Percentiles rank a stretch among this genome's conserved stretches.
Conservation (phyloP, 805 yeast species). For the Teunomyces gatunensis region DNA sequence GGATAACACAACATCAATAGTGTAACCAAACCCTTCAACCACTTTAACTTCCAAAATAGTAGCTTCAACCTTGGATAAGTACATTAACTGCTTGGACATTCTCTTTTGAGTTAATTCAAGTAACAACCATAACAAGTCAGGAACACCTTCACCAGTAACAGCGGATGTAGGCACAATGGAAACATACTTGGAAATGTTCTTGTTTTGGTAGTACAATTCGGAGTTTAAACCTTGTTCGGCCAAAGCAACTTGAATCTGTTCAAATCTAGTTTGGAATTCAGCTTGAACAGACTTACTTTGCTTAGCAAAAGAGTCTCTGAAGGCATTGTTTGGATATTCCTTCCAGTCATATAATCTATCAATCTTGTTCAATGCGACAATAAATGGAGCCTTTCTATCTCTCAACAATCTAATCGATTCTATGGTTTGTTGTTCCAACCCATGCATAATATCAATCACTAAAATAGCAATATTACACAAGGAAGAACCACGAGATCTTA, state of each 20-base stretch:
- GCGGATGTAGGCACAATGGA: constrained; percentile 99
- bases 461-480: constrained; percentile 98
- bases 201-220: constrained; percentile 93
- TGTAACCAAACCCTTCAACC: constrained; percentile 97
- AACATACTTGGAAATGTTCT: constrained; percentile 88
- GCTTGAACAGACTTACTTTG: constrained; percentile 84
- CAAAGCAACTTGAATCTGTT: constrained; percentile 81
- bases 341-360: constrained; percentile 98
- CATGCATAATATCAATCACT: constrained; percentile 99
- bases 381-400: constrained; percentile 96
- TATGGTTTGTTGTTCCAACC: constrained; percentile 95
- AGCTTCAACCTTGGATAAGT: constrained; percentile 90
- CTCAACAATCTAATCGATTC: constrained; percentile 90
- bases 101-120: constrained; percentile 96
- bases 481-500: constrained; percentile 98
- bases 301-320: constrained; percentile 86
- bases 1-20: constrained; percentile 96
- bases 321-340: constrained; percentile 83
- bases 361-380: constrained; percentile 95
- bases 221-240: constrained; percentile 99
- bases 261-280: constrained; percentile 86
- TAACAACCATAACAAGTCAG: constrained; percentile 93
- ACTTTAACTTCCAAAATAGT: constrained; percentile 97
- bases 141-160: constrained; percentile 99
- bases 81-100: constrained; percentile 98